Evolutionary conservation across 805 yeast species (phyloP), one percentile per base, ranked within the genome.

Genomic region (Danielia oregonensis): DNA sequence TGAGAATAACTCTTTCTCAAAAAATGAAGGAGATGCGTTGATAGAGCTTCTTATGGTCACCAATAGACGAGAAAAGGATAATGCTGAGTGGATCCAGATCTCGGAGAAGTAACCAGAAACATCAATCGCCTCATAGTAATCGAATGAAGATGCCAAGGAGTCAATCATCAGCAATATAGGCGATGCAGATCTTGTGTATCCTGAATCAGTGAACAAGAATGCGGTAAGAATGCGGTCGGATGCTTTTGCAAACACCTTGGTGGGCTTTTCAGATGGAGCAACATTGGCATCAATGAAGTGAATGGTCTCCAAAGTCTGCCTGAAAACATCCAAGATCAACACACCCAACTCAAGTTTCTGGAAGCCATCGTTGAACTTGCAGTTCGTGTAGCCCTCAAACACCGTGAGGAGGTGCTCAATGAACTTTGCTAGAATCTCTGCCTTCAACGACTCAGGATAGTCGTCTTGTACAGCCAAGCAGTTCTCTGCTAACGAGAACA

Each of bases 341-440:
- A 69, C 61, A 0, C 89, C 87, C 28, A 87, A 64, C 44, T 77
- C 72, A 44, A 76, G 65, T 41, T 79, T 76, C 49, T 87, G 85
- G 29, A 63, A 56, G 1, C 75, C 61, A 8, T 70, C 55, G 19
- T 65, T 61, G 55, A 78, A 88, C 43, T 78, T 73, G 84, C 95
- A 86, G 50, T 72, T 76, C 3, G 71, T 60, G 45, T 80, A 84
- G 44, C 85, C 78, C 49, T 87, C 96, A 58, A 79, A 86, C 0
- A 85, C 74, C 33, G 74, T 74, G n/a, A 85, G 58, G 25, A 79
- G 62, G 54, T 82, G 84, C 4, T 62, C 54, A 1, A 74, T 63
- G 29, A 85, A 59, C 35, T 72, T 72, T 14, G 72, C 64, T 23
- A 88, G 55, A 4, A 84, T 76, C 6, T 70, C 72, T 4, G 76